A percentile compares a stretch with the other conserved stretches of the same genome.
These are phyloP conservation scores for Neurospora sp. DNA, from an alignment of 495 filamentous ascomycete species.

Conservation along the genomic window DNA sequence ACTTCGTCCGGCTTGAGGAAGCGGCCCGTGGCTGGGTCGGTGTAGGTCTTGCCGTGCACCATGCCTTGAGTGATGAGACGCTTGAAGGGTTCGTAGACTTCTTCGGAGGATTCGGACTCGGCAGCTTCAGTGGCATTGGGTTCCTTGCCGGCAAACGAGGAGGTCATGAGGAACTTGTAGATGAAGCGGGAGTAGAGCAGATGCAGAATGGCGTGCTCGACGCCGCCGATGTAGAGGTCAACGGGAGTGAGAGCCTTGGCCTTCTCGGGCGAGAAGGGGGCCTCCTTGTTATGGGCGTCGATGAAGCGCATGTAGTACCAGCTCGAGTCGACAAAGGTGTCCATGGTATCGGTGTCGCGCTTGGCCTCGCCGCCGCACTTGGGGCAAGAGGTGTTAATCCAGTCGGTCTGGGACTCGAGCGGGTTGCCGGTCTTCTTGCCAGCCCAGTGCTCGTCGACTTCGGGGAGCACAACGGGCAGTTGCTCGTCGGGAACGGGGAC, in stretches of 20 bases:
- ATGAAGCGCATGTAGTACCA: slow-evolving; percentile 84
- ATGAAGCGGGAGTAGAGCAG: slow-evolving; percentile 88
- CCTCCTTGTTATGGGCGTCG: slow-evolving; percentile 52
- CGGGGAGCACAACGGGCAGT: slow-evolving; percentile 66
- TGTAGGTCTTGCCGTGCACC: slow-evolving; percentile 81
- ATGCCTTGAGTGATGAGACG: slow-evolving; percentile 78
- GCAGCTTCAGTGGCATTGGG: slow-evolving; percentile 19
- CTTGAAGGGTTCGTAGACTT: slow-evolving; percentile 61
- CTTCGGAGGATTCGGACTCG: background rate
- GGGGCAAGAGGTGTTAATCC: slow-evolving; percentile 68
- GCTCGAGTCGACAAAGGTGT: slow-evolving; percentile 88
- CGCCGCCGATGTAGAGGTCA: slow-evolving; percentile 77
- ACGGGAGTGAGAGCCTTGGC: slow-evolving; percentile 55
- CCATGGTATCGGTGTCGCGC: slow-evolving; percentile 90
- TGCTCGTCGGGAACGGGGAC: slow-evolving; percentile 69
- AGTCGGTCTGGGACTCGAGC: slow-evolving; percentile 58
- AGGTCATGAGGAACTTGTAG: slow-evolving; percentile 69
- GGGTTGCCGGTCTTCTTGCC: slow-evolving; percentile 67
- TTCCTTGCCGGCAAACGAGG: slow-evolving; percentile 21
- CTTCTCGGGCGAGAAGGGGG: slow-evolving; percentile 48
- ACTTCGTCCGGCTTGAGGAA: slow-evolving; percentile 75
- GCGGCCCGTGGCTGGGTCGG: slow-evolving; percentile 60
- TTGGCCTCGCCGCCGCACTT: slow-evolving; percentile 59
- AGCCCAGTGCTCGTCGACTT: slow-evolving; percentile 56
- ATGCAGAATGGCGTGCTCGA: slow-evolving; percentile 86